phyloP scores from a whole-genome alignment of 176 grass and related monocot species.

The Thalia dealbata region DNA sequence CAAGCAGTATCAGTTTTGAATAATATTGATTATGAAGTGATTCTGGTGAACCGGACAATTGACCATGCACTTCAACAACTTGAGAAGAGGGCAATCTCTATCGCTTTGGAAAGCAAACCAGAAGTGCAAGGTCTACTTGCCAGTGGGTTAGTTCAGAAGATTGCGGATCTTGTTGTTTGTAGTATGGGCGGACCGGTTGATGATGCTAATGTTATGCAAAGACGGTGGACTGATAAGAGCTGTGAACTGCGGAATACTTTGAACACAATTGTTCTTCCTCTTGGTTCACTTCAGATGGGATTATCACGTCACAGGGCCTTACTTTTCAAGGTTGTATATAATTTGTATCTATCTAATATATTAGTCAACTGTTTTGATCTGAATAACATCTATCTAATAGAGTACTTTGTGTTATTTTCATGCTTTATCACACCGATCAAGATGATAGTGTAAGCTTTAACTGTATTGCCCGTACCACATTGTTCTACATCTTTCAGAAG shows the following conservation, averaged over 20 bases:
- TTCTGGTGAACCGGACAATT: slow-evolving; percentile 47
- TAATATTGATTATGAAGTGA: slow-evolving; percentile 30
- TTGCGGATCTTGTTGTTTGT: slow-evolving; percentile 59
- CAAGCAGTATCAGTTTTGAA: slow-evolving; percentile 20
- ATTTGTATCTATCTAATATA: neutral
- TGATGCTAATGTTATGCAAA: slow-evolving; percentile 56
- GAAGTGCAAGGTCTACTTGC: slow-evolving; percentile 23
- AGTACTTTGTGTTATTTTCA: neutral
- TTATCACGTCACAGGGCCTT: slow-evolving; percentile 78
- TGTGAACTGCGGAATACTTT: slow-evolving; percentile 28
- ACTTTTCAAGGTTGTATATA: slow-evolving; percentile 81
- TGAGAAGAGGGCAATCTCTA: slow-evolving; percentile 34
- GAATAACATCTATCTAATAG: neutral
- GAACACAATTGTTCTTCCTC: slow-evolving; percentile 61
- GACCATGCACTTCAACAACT: slow-evolving; percentile 49
- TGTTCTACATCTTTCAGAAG: neutral
- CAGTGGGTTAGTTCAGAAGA: slow-evolving; percentile 49
- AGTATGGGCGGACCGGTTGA: slow-evolving; percentile 73
- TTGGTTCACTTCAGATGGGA: slow-evolving; percentile 60
- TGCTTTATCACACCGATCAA: too few relatives aligned
- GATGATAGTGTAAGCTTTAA: neutral
- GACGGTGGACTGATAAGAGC: slow-evolving; percentile 46
- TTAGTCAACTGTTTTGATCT: neutral
- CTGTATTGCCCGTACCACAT: neutral
- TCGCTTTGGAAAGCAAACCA: slow-evolving; percentile 32